A percentile compares a stretch with the other conserved stretches of the same genome.
phyloP scores from a whole-genome alignment of 2,329 filamentous ascomycete genomes.

The Thermothelomyces thermophilus region DNA sequence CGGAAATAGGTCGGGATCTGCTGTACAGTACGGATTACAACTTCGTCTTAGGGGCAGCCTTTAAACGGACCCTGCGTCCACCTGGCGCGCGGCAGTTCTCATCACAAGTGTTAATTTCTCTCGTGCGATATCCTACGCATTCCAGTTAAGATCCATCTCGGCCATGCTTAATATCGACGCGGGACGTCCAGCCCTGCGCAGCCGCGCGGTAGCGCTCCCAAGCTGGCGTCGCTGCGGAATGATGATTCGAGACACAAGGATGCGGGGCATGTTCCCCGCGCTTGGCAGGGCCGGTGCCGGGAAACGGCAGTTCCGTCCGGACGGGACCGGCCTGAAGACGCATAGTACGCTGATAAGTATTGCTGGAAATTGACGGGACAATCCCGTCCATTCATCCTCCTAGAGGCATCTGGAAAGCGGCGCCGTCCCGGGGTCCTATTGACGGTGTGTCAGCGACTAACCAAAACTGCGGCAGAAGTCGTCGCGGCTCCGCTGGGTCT shows the following conservation, averaged over 20 bases:
- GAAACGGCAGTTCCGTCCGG: constrained; percentile 1
- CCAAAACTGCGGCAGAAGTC: background rate
- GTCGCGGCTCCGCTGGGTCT: constrained; percentile 1
- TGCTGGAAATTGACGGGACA: background rate
- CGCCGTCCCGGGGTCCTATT: background rate
- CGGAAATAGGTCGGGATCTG: background rate
- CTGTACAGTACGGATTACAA: background rate
- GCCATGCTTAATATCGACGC: too few species aligned
- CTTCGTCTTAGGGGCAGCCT: too few species aligned
- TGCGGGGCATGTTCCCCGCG: constrained; percentile 4
- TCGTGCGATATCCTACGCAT: too few species aligned
- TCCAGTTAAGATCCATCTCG: too few species aligned
- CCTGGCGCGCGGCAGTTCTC: too few species aligned
- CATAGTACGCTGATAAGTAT: background rate
- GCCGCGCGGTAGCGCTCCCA: background rate
- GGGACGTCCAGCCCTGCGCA: background rate
- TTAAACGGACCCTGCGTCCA: too few species aligned
- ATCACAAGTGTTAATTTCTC: too few species aligned
- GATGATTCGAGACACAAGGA: background rate
- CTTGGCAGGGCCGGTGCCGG: constrained; percentile 9
- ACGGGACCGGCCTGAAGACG: background rate
- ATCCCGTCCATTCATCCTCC: background rate
- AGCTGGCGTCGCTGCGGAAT: too few species aligned
- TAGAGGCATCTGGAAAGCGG: background rate
- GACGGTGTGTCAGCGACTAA: background rate